Conservation (phyloP, 768 basidiomycete species). For the Trametes cinnabarina region DNA sequence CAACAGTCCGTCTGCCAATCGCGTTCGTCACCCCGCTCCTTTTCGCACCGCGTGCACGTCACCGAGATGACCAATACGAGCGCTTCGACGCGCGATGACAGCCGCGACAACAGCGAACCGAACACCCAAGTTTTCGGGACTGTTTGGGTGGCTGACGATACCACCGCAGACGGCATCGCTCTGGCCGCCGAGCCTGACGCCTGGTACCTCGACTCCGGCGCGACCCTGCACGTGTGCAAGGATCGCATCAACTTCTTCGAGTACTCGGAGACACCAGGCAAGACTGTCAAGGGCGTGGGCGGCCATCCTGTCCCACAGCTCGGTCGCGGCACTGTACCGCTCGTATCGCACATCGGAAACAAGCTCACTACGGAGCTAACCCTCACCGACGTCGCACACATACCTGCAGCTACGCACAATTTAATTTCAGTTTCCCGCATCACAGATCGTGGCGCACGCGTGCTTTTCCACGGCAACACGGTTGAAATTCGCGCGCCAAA, state of each 20-base stretch:
- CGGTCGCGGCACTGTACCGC: conserved; percentile 5
- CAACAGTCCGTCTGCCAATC: too few species aligned
- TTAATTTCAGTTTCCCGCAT: conserved; percentile 16
- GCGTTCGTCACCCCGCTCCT: too few species aligned
- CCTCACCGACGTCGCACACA: conserved; percentile 11
- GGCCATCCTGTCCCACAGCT: conserved; percentile 1
- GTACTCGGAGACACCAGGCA: conserved; percentile 5
- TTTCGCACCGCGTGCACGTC: too few species aligned
- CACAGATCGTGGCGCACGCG: neutral
- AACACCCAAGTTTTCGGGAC: too few species aligned
- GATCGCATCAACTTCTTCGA: neutral
- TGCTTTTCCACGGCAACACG: neutral
- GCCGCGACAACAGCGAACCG: too few species aligned
- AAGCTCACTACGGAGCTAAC: conserved; percentile 5
- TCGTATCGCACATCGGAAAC: neutral
- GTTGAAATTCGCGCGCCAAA: neutral
- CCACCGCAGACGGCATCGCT: neutral
- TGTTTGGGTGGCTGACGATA: neutral
- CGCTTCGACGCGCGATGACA: too few species aligned
- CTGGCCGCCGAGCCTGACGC: neutral
- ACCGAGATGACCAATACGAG: too few species aligned
- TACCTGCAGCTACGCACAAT: conserved; percentile 16
- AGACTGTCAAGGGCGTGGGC: conserved; percentile 12
- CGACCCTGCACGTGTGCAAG: conserved; percentile 1
- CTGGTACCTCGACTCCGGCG: conserved; percentile 18